Conservation (phyloP, 2,329 filamentous ascomycete genomes). For the Stemphylium beticola region DNA sequence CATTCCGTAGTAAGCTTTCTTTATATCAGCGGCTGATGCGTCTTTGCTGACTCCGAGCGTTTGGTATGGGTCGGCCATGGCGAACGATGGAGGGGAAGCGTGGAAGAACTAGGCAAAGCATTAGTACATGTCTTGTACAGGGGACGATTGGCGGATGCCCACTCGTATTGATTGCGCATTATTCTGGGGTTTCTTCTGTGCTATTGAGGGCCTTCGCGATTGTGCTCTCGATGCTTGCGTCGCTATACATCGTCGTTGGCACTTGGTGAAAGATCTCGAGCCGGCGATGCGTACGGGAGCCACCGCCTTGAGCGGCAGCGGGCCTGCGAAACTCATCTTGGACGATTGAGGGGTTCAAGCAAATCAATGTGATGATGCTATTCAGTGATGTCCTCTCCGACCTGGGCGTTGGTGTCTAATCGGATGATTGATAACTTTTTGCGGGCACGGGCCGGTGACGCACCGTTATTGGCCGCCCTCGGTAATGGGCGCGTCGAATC, state of each 20-base stretch:
- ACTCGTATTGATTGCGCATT: slow-evolving; percentile 41
- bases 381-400: slow-evolving; percentile 5
- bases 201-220: slow-evolving; percentile 32
- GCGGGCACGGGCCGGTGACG: slow-evolving; percentile 19
- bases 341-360: neutral
- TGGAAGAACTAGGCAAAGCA: slow-evolving; percentile 42
- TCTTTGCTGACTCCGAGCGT: slow-evolving; percentile 82
- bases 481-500: slow-evolving; percentile 16
- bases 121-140: slow-evolving; percentile 17
- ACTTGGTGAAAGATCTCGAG: slow-evolving; percentile 34
- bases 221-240: slow-evolving; percentile 33
- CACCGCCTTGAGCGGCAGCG: slow-evolving; percentile 42
- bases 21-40: slow-evolving; percentile 87
- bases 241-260: slow-evolving; percentile 41
- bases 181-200: slow-evolving; percentile 26
- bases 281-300: slow-evolving; percentile 40
- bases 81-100: slow-evolving; percentile 64
- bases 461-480: slow-evolving; percentile 14
- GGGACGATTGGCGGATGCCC: slow-evolving; percentile 8
- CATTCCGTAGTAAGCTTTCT: slow-evolving; percentile 96
- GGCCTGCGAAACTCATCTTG: slow-evolving; percentile 46
- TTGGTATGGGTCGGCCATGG: slow-evolving; percentile 79
- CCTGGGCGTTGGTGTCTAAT: slow-evolving; percentile 5
- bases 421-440: slow-evolving; percentile 23
- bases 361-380: slow-evolving; percentile 24